Conservation (phyloP, 768 basidiomycete genomes). For the Kwoniella pini region DNA sequence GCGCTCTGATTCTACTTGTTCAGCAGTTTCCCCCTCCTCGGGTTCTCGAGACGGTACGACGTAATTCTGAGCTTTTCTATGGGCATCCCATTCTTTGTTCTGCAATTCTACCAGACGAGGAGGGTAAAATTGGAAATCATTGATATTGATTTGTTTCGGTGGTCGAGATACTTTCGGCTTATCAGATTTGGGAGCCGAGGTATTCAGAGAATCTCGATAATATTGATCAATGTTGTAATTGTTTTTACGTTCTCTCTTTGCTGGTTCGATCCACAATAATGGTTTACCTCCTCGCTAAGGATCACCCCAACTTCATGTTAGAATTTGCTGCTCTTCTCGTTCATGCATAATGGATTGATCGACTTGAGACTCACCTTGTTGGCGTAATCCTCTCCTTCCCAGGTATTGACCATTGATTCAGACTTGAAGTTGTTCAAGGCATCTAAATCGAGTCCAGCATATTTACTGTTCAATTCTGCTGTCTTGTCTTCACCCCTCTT, state of each 20-base stretch:
- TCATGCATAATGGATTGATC: too few species aligned
- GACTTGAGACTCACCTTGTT: slow-evolving; percentile 64
- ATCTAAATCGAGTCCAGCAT: slow-evolving; percentile 88
- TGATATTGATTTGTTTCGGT: slow-evolving; percentile 81
- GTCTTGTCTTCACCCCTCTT: slow-evolving; percentile 87
- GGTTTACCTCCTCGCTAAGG: slow-evolving; percentile 26
- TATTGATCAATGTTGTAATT: slow-evolving; percentile 96
- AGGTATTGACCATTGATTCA: slow-evolving; percentile 79
- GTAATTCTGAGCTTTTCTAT: slow-evolving; percentile 50
- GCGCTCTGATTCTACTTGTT: slow-evolving; percentile 80
- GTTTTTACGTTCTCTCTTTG: slow-evolving; percentile 81
- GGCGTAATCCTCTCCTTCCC: slow-evolving; percentile 92
- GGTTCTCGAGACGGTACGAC: slow-evolving; percentile 64
- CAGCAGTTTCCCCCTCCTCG: slow-evolving; percentile 71
- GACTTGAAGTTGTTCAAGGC: slow-evolving; percentile 97
- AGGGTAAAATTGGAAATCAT: slow-evolving; percentile 97
- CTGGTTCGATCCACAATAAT: slow-evolving; percentile 67
- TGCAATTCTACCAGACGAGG: slow-evolving; percentile 75
- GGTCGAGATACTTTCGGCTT: slow-evolving; percentile 83
- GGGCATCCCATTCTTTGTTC: slow-evolving; percentile 68
- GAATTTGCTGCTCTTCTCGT: slow-evolving; percentile 8
- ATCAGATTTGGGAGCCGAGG: slow-evolving; percentile 68
- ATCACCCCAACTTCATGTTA: not conserved
- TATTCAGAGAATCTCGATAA: slow-evolving; percentile 86
- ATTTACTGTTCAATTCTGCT: slow-evolving; percentile 81